Evolutionary conservation across 108 stramenopile genomes (phyloP).

Genomic region (Cyclotella cryptica): DNA sequence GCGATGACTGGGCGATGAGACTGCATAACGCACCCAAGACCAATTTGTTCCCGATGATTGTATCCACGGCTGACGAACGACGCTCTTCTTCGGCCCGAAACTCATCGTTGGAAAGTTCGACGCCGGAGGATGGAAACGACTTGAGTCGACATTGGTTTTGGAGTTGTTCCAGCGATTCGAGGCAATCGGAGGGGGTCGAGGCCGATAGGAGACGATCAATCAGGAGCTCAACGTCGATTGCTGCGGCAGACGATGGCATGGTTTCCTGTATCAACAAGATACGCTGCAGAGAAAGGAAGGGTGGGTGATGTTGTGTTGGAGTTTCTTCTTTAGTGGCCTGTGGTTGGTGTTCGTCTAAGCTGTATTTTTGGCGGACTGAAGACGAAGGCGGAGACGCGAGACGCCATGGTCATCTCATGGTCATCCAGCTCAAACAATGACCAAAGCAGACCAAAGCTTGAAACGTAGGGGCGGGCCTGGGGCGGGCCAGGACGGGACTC

Average conservation of each 20-base stretch:
- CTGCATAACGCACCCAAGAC: constrained; percentile 35
- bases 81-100: constrained; percentile 28
- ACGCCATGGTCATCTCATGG: no score
- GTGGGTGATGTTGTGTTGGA: no score
- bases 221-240: constrained; percentile 41
- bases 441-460: no score
- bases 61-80: constrained; percentile 16
- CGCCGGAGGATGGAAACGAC: not conserved
- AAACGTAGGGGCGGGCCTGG: no score
- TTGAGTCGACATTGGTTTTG: constrained; percentile 27
- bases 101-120: constrained; percentile 6
- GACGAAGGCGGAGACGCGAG: no score
- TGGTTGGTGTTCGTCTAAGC: no score
- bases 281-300: no score
- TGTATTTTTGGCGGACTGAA: no score
- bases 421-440: no score
- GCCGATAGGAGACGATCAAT: constrained; percentile 80
- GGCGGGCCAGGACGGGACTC: no score
- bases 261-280: no score
- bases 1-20: constrained; percentile 31
- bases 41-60: constrained; percentile 25
- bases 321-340: no score
- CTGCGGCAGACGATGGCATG: not conserved
- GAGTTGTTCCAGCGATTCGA: constrained; percentile 56
- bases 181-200: constrained; percentile 65